phyloP scores from a whole-genome alignment of 768 basidiomycete species.

The Lentinula sp. region DNA sequence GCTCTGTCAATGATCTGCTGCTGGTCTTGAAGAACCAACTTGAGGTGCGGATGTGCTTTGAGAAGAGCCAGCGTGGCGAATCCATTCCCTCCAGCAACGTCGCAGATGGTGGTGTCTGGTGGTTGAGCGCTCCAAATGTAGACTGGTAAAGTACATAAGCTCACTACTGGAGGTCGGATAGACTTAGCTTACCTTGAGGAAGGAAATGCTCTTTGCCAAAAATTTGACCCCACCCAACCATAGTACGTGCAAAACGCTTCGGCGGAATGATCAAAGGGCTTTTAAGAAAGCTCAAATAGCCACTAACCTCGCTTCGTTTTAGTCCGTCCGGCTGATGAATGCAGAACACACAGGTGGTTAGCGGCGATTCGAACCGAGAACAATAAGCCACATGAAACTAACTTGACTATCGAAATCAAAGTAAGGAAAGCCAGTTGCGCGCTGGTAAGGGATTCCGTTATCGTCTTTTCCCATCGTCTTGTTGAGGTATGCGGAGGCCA shows the following conservation, averaged over 20 bases:
- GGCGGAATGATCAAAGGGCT: neutral
- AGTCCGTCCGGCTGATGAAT: conserved; percentile 9
- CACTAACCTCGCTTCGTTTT: conserved; percentile 9
- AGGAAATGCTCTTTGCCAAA: conserved; percentile 20
- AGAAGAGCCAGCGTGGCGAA: conserved; percentile 24
- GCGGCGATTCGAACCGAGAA: neutral
- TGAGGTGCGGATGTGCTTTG: conserved; percentile 25
- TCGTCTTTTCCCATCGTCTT: conserved; percentile 19
- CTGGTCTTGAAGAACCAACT: conserved; percentile 31
- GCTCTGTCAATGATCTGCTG: conserved; percentile 24
- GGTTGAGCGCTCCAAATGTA: conserved; percentile 27
- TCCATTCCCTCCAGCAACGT: conserved; percentile 35
- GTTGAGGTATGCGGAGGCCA: conserved; percentile 19
- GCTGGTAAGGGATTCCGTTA: conserved; percentile 10
- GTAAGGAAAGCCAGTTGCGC: conserved; percentile 11
- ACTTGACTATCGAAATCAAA: conserved; percentile 13
- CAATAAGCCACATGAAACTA: neutral
- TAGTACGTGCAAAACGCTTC: conserved; percentile 23
- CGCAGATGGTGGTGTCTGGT: conserved; percentile 24
- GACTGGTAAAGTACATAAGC: conserved; percentile 12
- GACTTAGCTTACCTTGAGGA: conserved; percentile 15
- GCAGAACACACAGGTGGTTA: neutral
- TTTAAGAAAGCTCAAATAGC: neutral
- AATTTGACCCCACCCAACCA: conserved; percentile 23
- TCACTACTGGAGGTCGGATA: neutral